Evolutionary conservation across 2,329 filamentous ascomycete species (phyloP), one percentile per base, ranked within the genome.

Genomic region (Coniella lustricola): DNA sequence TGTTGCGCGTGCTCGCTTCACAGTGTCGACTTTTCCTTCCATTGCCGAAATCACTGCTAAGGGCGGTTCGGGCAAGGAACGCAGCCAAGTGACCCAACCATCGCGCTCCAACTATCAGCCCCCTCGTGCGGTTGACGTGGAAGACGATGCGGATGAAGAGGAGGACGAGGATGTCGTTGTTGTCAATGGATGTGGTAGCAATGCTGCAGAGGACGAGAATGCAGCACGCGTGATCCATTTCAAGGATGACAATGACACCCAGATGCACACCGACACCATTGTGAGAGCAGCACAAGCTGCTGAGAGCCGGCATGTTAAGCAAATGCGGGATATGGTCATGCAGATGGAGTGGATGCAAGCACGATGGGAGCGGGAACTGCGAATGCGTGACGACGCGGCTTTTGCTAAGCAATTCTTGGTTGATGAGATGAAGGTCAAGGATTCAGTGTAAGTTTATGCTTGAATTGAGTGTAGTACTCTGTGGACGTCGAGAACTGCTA

Each of bases 301-400:
- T 39, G 82, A 89, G 59, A 80, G 79, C 56, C 73, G 78, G 38
- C 87, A 93, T 64, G 72, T 75, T 59, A 83, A 82, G 64, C 87
- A 94, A 68, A 71, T 96, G 46, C 81, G 83, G 56, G 91, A 91
- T 16, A 75, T 97, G 62, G 79, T 81, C 46, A 86, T 93, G 69
- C 90, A 97, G 68, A 91, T 97, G 63, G 80, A 90, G 60, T 97
- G 87, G 82, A 81, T 97, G 64, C 82, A 90, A 59, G 87, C 88
- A 2, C 81, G 85, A 45, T 87, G 86, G 70, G 77, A 81, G 62
- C 79, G 93, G 29, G 91, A 96, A 67, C 81, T 87, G 57, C 80
- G 78, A 44, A 84, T 97, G 67, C 79, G 93, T 36, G 76, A 78
- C 54, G 87, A 90, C 59, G 79, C 91, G 29, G 87, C 86, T 8